Conservation (phyloP, 2,329 filamentous ascomycete species). For the Penicillium griseofulvum region DNA sequence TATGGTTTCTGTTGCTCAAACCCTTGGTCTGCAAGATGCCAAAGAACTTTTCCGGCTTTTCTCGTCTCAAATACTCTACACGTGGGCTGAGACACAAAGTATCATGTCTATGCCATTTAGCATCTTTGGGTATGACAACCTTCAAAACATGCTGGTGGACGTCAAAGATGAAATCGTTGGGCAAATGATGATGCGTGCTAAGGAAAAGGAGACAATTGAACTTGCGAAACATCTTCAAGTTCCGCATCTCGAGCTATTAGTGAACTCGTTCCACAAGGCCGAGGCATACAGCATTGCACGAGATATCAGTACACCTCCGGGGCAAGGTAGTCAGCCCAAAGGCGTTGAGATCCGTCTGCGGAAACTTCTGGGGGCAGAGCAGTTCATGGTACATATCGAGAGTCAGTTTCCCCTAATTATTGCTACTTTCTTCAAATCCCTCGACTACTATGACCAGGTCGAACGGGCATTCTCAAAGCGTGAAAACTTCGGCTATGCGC, state of each 20-base stretch:
- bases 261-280: conserved; percentile 69
- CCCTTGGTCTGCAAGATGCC: conserved; percentile 64
- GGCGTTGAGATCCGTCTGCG: conserved; percentile 65
- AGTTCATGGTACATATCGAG: conserved; percentile 62
- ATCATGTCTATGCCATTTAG: conserved; percentile 74
- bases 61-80: conserved; percentile 83
- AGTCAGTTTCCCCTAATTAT: conserved; percentile 74
- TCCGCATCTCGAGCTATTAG: conserved; percentile 58
- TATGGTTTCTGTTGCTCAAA: conserved; percentile 62
- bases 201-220: conserved; percentile 60
- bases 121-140: conserved; percentile 75
- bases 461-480: conserved; percentile 66
- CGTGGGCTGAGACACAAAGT: conserved; percentile 71
- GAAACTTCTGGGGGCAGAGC: conserved; percentile 65
- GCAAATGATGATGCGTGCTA: conserved; percentile 77
- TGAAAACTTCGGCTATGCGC: conserved; percentile 58
- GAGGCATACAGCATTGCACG: conserved; percentile 81
- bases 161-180: conserved; percentile 75
- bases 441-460: conserved; percentile 73
- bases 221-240: conserved; percentile 59
- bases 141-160: conserved; percentile 67
- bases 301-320: conserved; percentile 58
- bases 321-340: conserved; percentile 46
- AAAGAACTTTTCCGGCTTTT: conserved; percentile 78
- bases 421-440: conserved; percentile 69